A percentile compares a stretch with the other conserved stretches of the same genome.
Evolutionary conservation across 805 yeast genomes (phyloP).

Genomic region (Teunomyces barrocoloradensis): DNA sequence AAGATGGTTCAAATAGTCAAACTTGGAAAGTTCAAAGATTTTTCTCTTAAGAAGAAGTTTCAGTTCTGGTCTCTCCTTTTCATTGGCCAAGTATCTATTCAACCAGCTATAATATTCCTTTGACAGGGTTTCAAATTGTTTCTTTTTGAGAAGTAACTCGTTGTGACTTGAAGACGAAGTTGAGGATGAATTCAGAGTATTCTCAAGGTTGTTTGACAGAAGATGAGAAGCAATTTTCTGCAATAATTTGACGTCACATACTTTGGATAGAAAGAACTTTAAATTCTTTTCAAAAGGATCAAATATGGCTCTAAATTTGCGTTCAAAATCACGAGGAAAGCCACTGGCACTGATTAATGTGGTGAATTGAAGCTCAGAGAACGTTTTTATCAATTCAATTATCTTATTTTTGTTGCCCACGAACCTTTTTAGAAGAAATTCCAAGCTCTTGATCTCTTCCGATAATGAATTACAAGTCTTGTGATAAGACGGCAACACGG

Average conservation of each 20-base stretch:
- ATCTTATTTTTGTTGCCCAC: slow-evolving; percentile 16
- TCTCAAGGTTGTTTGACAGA: slow-evolving; percentile 3
- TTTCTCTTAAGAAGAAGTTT: slow-evolving; percentile 34
- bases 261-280: slow-evolving; percentile 23
- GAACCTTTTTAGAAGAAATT: slow-evolving; percentile 23
- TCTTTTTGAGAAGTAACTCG: slow-evolving; percentile 26
- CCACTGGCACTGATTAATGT: slow-evolving; percentile 20
- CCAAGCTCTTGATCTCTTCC: slow-evolving; percentile 33
- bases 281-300: slow-evolving; percentile 33
- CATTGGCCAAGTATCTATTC: slow-evolving; percentile 42
- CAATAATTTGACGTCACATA: slow-evolving; percentile 27
- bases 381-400: slow-evolving; percentile 20
- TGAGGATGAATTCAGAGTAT: slow-evolving; percentile 1
- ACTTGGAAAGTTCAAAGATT: slow-evolving; percentile 41
- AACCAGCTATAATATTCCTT: slow-evolving; percentile 45
- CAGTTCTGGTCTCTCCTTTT: slow-evolving; percentile 43
- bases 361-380: slow-evolving; percentile 25
- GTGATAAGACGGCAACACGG: slow-evolving; percentile 26
- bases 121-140: slow-evolving; percentile 37
- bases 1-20: slow-evolving; percentile 45
- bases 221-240: slow-evolving; percentile 22
- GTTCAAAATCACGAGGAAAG: slow-evolving; percentile 25
- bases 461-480: slow-evolving; percentile 20
- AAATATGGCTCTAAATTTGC: slow-evolving; percentile 23
- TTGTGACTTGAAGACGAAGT: slow-evolving; percentile 8